Evolutionary conservation across 2,329 filamentous ascomycete species (phyloP).

Genomic region (Fusarium sp.): DNA sequence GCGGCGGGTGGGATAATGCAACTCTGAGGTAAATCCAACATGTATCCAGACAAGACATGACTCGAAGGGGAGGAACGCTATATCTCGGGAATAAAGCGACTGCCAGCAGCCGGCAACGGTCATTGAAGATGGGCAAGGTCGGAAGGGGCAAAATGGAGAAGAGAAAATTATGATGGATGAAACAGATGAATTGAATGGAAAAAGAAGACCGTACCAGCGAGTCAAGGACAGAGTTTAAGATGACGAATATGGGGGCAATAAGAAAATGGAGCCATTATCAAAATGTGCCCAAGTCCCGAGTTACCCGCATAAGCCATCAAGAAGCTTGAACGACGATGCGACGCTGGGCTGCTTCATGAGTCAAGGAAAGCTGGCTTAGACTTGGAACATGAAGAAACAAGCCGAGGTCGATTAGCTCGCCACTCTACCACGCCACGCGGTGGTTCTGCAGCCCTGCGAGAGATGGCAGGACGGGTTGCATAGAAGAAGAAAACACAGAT

Average conservation of each 20-base stretch:
- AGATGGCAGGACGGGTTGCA: slow-evolving; percentile 12
- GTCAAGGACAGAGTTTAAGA: slow-evolving; percentile 14
- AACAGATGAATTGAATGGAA: neutral
- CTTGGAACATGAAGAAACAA: neutral
- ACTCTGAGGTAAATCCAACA: neutral
- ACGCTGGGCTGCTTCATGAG: slow-evolving; percentile 9
- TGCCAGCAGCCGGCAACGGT: slow-evolving; percentile 29
- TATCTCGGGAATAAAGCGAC: slow-evolving; percentile 10
- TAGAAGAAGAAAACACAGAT: slow-evolving; percentile 10
- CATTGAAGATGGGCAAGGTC: neutral
- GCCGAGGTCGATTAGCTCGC: neutral
- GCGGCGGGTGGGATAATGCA: neutral
- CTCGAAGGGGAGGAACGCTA: neutral
- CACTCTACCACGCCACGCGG: neutral
- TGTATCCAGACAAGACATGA: slow-evolving; percentile 8
- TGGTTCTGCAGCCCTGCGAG: slow-evolving; percentile 27
- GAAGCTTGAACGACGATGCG: slow-evolving; percentile 11
- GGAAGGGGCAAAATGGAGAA: neutral
- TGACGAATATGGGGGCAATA: neutral
- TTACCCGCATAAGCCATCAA: slow-evolving; percentile 4
- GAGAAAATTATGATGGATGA: slow-evolving; percentile 4
- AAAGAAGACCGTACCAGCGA: neutral
- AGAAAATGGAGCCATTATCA: neutral
- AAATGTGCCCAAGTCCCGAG: neutral
- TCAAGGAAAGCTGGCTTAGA: slow-evolving; percentile 6